phyloP scores from a whole-genome alignment of 768 basidiomycete species.

The Strobilomyces echinocephalus region DNA sequence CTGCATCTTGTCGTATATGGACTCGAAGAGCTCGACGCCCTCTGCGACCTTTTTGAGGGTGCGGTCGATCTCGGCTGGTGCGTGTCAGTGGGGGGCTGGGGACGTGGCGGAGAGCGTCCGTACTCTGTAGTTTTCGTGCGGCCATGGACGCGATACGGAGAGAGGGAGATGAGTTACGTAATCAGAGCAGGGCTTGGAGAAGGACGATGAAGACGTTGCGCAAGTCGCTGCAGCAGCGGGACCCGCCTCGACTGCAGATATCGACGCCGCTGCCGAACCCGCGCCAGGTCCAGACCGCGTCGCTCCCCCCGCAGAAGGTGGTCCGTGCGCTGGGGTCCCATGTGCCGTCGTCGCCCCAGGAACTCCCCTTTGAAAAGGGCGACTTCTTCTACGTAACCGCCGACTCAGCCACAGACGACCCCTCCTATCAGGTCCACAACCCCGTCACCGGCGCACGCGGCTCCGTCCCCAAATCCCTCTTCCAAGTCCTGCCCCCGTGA shows the following conservation, averaged over 20 bases:
- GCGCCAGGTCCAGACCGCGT: constrained; percentile 40
- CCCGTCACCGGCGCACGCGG: constrained; percentile 89
- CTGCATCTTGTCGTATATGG: constrained; percentile 98
- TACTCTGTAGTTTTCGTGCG: constrained; percentile 86
- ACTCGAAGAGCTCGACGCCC: constrained; percentile 93
- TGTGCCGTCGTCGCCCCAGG: constrained; percentile 72
- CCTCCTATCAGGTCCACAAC: constrained; percentile 90
- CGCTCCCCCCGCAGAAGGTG: constrained; percentile 89
- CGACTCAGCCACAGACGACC: constrained; percentile 48
- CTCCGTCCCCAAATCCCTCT: constrained; percentile 79
- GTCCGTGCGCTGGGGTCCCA: constrained; percentile 69
- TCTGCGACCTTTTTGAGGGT: constrained; percentile 96
- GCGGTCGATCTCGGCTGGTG: constrained; percentile 96
- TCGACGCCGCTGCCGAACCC: constrained; percentile 67
- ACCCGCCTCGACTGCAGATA: constrained; percentile 55
- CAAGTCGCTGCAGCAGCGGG: constrained; percentile 68
- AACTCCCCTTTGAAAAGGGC: constrained; percentile 87
- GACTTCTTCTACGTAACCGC: constrained; percentile 96
- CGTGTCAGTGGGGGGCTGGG: constrained; percentile 7
- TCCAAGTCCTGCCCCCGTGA: constrained; percentile 63
- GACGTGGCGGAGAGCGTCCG: constrained; percentile 11
- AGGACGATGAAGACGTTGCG: constrained; percentile 75
- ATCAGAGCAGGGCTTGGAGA: constrained; percentile 2
- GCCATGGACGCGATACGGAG: constrained; percentile 53
- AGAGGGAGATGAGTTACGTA: constrained; percentile 18